Evolutionary conservation across 345 rosid species (phyloP).

Genomic region (Eucalyptus virginea): DNA sequence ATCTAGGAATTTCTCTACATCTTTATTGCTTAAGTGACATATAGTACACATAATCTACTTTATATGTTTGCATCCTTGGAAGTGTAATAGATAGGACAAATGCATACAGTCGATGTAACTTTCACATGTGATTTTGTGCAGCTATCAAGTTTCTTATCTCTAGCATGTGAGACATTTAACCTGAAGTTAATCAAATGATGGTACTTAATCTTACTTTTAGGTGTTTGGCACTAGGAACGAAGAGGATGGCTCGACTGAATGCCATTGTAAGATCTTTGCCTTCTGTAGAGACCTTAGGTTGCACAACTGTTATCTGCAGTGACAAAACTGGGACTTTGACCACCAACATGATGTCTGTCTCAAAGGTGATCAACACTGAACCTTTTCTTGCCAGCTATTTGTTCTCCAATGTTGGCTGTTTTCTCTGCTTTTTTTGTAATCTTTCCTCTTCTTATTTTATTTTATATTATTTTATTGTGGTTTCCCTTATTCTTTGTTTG

Average conservation of each 20-base stretch:
- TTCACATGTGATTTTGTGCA: background rate
- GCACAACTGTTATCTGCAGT: slow-evolving; percentile 98
- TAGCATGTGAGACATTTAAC: background rate
- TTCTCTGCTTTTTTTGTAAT: background rate
- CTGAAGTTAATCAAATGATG: background rate
- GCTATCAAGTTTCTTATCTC: background rate
- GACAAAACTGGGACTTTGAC: slow-evolving; percentile 99
- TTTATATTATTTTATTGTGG: background rate
- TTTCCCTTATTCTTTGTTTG: background rate
- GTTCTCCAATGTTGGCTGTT: background rate
- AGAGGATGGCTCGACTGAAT: slow-evolving; percentile 98
- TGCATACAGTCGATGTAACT: background rate
- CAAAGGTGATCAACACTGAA: slow-evolving; percentile 48
- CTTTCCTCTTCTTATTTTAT: background rate
- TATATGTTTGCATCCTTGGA: background rate
- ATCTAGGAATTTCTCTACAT: background rate
- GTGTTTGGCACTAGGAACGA: slow-evolving; percentile 99
- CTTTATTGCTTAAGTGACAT: background rate
- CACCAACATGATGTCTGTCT: slow-evolving; percentile 97
- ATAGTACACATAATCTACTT: background rate
- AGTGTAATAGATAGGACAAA: background rate
- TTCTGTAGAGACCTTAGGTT: slow-evolving; percentile 95
- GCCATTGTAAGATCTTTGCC: slow-evolving; percentile 98
- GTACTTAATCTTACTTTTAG: slow-evolving; percentile 14
- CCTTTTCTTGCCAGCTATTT: background rate